These are phyloP conservation scores for Lentinula guzmanii DNA, from an alignment of 768 basidiomycete species.

Conservation along the genomic window DNA sequence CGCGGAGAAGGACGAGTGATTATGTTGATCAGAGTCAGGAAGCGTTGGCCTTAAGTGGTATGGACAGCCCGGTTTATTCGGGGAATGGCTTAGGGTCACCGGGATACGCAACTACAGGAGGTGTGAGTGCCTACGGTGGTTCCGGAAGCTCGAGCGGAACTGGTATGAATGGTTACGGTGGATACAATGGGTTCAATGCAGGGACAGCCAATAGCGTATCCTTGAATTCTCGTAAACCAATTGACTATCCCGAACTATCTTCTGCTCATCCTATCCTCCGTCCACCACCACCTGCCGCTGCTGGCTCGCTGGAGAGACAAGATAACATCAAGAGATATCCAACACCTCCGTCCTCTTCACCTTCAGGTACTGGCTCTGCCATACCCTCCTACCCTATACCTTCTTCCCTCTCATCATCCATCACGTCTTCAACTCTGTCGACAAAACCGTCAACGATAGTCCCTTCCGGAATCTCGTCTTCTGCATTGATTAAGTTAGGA, in stretches of 20 bases:
- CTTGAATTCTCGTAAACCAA: conserved; percentile 35
- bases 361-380: conserved; percentile 16
- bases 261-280: conserved; percentile 51
- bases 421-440: conserved; percentile 20
- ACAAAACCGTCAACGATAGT: not conserved
- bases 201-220: conserved; percentile 1
- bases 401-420: not conserved
- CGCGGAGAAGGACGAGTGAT: conserved; percentile 66
- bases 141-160: not conserved
- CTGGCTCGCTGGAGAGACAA: conserved; percentile 66
- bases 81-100: not conserved
- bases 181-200: not conserved
- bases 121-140: not conserved
- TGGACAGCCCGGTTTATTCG: conserved; percentile 16
- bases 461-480: conserved; percentile 10
- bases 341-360: not conserved
- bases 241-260: conserved; percentile 78
- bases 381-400: not conserved
- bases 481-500: conserved; percentile 10
- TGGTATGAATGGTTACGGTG: not conserved
- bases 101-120: not conserved
- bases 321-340: conserved; percentile 36
- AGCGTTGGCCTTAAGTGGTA: conserved; percentile 46
- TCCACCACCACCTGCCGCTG: conserved; percentile 75
- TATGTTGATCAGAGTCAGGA: conserved; percentile 76